Evolutionary conservation across 768 basidiomycete species (phyloP), one percentile per base, ranked within the genome.

Genomic region (Mycena albidolilacea): DNA sequence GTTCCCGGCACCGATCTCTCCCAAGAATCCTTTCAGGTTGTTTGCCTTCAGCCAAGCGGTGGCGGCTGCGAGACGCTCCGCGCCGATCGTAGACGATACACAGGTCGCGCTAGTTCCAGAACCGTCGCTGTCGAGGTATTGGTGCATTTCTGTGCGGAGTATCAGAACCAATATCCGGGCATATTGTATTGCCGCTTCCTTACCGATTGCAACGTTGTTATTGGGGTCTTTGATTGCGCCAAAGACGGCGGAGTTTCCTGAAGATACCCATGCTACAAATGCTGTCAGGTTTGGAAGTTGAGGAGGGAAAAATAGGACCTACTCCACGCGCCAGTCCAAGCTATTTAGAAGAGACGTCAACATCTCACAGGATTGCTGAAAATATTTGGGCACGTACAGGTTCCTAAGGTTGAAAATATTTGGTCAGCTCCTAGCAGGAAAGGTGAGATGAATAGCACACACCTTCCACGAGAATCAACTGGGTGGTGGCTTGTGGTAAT

Each of bases 61-160:
- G 10, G 91, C 91, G 43, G 78, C 86, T 39, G 85, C 82, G 50
- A 92, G 80, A 75, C 90, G 89, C 75, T 90, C 87, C 21, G 84
- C 85, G 67, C 90, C 90, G 76, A 92, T 90, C 38, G 89, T 90
- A 19, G 86, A 82, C 10, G 87, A 89, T 46, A 91, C 90, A 77
- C 91, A 92, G 35, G 81, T 85, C 1, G 77, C 77, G 59, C 79
- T 85, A 9, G 90, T 91, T 63, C 89, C 90, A 21, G 89, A 90
- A 74, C 89, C 86, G 77, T 92, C 90, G 44, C 86, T 87, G 80
- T 91, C 90, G 75, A 92, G 90, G 83, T 92, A 92, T 79, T 92
- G 90, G 79, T 92, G 90, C 89, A 91, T 91, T 78, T 92, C 89
- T 88, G 14, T 50, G 2, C 1, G n/a, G 65, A 60, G 37, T 14